Conservation (phyloP, 352 stramenopile species). For the Thraustotheca clavata region DNA sequence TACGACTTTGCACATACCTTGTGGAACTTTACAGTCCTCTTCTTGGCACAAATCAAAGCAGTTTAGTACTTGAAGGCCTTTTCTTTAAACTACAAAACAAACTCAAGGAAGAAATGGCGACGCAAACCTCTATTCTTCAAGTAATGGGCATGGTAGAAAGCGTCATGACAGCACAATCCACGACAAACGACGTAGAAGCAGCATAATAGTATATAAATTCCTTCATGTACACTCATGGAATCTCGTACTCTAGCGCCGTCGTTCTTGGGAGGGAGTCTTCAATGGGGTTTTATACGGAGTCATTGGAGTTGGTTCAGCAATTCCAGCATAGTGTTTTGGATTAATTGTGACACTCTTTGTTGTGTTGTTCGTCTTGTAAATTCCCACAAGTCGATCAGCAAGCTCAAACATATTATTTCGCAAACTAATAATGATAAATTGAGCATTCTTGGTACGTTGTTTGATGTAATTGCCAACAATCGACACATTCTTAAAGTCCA, state of each 20-base stretch:
- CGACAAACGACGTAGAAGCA: neutral
- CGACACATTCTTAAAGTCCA: slow-evolving; percentile 99
- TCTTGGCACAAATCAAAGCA: slow-evolving; percentile 69
- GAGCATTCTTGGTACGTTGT: slow-evolving; percentile 97
- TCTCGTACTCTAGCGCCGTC: neutral
- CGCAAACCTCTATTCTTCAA: slow-evolving; percentile 78
- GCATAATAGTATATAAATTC: neutral
- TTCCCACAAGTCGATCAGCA: slow-evolving; percentile 97
- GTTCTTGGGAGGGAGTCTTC: neutral
- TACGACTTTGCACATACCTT: slow-evolving; percentile 89
- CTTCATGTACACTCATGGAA: neutral
- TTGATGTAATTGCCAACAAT: slow-evolving; percentile 99
- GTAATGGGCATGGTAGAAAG: slow-evolving; percentile 87
- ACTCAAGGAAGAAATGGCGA: slow-evolving; percentile 71
- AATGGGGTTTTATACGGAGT: slow-evolving; percentile 7
- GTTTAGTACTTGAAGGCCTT: slow-evolving; percentile 88
- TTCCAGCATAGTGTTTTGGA: slow-evolving; percentile 79
- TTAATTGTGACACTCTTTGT: slow-evolving; percentile 99
- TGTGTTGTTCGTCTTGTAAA: slow-evolving; percentile 99
- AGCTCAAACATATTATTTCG: slow-evolving; percentile 99
- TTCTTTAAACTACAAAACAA: slow-evolving; percentile 90
- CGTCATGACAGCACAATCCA: slow-evolving; percentile 80
- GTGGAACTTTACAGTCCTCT: slow-evolving; percentile 92
- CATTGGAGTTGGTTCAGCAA: neutral
- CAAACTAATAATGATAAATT: slow-evolving; percentile 99